Conservation (phyloP, 345 rosid species). For the Heritiera littoralis region DNA sequence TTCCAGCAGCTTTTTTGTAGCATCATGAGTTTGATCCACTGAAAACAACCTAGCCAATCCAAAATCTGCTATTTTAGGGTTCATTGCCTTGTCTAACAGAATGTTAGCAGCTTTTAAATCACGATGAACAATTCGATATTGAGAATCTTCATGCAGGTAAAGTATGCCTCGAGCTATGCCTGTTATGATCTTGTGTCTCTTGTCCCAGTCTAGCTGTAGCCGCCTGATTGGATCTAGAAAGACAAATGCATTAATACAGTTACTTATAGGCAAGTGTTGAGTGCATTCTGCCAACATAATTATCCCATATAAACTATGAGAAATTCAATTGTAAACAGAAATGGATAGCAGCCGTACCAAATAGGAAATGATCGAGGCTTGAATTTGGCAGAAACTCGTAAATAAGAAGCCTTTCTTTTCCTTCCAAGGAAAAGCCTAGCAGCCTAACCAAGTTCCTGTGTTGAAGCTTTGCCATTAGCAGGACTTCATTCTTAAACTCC, state of each 20-base stretch:
- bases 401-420: too few species aligned
- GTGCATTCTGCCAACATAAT: too few species aligned
- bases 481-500: constrained; percentile 25
- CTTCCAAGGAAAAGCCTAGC: too few species aligned
- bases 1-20: constrained; percentile 39
- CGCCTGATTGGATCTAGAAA: neutral
- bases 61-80: constrained; percentile 50
- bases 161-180: constrained; percentile 47
- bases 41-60: constrained; percentile 51
- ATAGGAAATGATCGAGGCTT: too few species aligned
- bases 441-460: too few species aligned
- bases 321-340: neutral
- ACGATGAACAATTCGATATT: constrained; percentile 44
- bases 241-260: neutral
- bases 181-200: constrained; percentile 7
- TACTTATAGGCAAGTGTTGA: neutral
- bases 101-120: constrained; percentile 51
- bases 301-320: too few species aligned
- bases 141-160: constrained; percentile 49
- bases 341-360: constrained; percentile 24
- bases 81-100: constrained; percentile 43
- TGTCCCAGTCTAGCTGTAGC: constrained; percentile 11
- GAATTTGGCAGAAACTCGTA: constrained; percentile 17
- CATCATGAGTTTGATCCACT: constrained; percentile 33
- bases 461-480: too few species aligned